These are phyloP conservation scores for Candida methanosorbosa DNA, from an alignment of 805 yeast genomes.

Conservation along the genomic window DNA sequence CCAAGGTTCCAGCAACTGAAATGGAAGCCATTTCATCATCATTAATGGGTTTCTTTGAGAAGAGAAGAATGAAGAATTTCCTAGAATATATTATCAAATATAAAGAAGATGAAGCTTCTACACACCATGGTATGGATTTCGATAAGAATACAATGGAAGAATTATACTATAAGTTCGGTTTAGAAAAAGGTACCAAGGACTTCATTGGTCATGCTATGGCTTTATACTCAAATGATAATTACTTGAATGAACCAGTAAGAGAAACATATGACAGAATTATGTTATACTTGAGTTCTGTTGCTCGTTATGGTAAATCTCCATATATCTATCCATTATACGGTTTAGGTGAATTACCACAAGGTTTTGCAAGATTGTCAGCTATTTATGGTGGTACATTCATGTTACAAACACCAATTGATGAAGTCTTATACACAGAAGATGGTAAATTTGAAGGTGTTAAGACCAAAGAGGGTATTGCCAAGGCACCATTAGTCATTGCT, in stretches of 20 bases:
- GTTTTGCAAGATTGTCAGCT: slow-evolving; percentile 93
- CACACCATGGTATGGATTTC: slow-evolving; percentile 81
- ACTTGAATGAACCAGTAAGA: slow-evolving; percentile 81
- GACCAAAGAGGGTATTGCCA: slow-evolving; percentile 86
- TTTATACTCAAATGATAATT: slow-evolving; percentile 86
- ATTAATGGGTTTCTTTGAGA: slow-evolving; percentile 92
- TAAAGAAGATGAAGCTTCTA: slow-evolving; percentile 65
- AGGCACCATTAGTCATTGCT: slow-evolving; percentile 89
- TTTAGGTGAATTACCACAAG: slow-evolving; percentile 97
- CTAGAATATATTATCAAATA: slow-evolving; percentile 81
- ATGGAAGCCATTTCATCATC: slow-evolving; percentile 87
- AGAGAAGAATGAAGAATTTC: slow-evolving; percentile 88
- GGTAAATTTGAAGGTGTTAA: slow-evolving; percentile 79
- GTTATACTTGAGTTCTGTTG: slow-evolving; percentile 82
- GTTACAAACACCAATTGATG: slow-evolving; percentile 95
- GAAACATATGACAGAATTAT: slow-evolving; percentile 83
- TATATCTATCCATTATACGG: slow-evolving; percentile 95
- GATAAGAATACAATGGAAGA: slow-evolving; percentile 89
- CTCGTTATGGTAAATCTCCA: slow-evolving; percentile 93
- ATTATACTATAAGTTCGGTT: slow-evolving; percentile 79
- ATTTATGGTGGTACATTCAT: slow-evolving; percentile 98
- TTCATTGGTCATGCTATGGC: slow-evolving; percentile 99
- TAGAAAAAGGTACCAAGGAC: slow-evolving; percentile 89
- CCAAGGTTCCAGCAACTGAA: slow-evolving; percentile 91
- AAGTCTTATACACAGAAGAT: slow-evolving; percentile 63